Percentiles rank a stretch among this genome's conserved stretches.
phyloP scores from a whole-genome alignment of 2,329 filamentous ascomycete species.

The Thielaviopsis ethacetica region DNA sequence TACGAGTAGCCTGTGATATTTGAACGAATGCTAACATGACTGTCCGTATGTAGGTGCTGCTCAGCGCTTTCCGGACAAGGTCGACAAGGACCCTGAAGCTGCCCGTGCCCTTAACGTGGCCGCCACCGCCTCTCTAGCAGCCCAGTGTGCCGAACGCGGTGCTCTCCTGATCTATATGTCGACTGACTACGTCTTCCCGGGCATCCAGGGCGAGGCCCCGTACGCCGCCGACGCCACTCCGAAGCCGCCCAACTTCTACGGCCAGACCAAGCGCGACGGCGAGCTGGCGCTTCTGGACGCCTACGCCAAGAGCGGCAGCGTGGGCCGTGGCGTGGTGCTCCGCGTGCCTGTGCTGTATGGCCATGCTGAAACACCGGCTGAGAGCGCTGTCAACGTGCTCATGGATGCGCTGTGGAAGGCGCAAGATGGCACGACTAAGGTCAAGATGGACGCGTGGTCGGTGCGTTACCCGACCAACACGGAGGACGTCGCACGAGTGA shows the following conservation, averaged over 20 bases:
- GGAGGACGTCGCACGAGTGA: constrained; percentile 68
- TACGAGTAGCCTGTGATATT: neutral
- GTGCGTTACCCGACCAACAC: constrained; percentile 78
- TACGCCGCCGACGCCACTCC: constrained; percentile 51
- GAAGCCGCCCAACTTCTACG: constrained; percentile 60
- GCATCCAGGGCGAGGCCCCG: constrained; percentile 62
- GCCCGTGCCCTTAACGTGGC: constrained; percentile 60
- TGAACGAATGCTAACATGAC: neutral
- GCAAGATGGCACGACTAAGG: constrained; percentile 42
- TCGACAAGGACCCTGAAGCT: constrained; percentile 60
- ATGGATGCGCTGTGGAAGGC: constrained; percentile 62
- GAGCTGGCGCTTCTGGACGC: constrained; percentile 49
- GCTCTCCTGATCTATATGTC: constrained; percentile 62
- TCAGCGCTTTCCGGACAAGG: constrained; percentile 76
- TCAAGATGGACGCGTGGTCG: constrained; percentile 78
- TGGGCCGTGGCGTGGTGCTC: constrained; percentile 49
- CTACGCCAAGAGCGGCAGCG: constrained; percentile 30
- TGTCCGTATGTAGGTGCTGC: constrained; percentile 47
- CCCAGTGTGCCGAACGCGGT: constrained; percentile 42
- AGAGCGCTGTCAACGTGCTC: constrained; percentile 72
- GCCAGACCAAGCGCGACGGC: constrained; percentile 44
- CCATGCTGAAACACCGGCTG: constrained; percentile 47
- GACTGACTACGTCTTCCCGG: constrained; percentile 68
- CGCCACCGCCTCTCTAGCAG: constrained; percentile 50
- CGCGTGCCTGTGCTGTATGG: constrained; percentile 78